phyloP scores from a whole-genome alignment of 2,329 filamentous ascomycete genomes.

The Epichloe amarillans region DNA sequence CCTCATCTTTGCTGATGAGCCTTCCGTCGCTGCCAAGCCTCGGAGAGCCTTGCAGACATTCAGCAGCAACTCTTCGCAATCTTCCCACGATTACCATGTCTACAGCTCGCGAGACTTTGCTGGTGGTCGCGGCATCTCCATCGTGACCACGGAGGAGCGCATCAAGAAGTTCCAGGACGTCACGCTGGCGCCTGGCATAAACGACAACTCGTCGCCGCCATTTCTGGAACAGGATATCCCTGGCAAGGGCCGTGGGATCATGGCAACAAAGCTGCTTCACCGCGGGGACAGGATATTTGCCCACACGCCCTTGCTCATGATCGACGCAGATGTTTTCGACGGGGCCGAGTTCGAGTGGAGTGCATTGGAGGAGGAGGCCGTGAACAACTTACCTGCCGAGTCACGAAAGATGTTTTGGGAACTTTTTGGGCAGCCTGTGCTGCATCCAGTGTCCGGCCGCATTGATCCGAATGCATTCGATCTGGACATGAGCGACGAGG shows the following conservation, averaged over 20 bases:
- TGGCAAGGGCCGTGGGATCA: slow-evolving; percentile 13
- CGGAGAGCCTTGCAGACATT: neutral
- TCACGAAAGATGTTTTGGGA: slow-evolving; percentile 5
- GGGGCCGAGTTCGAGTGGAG: neutral
- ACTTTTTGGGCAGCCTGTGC: slow-evolving; percentile 1
- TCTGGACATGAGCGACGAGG: neutral
- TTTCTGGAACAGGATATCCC: slow-evolving; percentile 12
- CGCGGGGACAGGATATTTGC: slow-evolving; percentile 11
- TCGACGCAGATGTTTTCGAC: slow-evolving; percentile 3
- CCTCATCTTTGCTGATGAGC: neutral
- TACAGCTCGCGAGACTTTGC: slow-evolving; percentile 23
- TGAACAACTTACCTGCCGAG: slow-evolving; percentile 2
- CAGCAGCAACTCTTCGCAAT: neutral
- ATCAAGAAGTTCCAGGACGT: slow-evolving; percentile 13
- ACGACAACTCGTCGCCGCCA: slow-evolving; percentile 5
- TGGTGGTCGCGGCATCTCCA: slow-evolving; percentile 22
- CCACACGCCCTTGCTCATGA: slow-evolving; percentile 6
- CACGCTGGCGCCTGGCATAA: slow-evolving; percentile 14
- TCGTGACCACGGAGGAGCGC: slow-evolving; percentile 23
- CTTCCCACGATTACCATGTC: slow-evolving; percentile 25
- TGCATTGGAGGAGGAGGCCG: slow-evolving; percentile 2
- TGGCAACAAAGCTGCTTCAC: slow-evolving; percentile 13
- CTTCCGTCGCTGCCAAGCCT: neutral
- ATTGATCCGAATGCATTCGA: slow-evolving; percentile 9
- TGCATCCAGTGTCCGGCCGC: slow-evolving; percentile 3